Percentiles rank a stretch among this genome's conserved stretches.
Evolutionary conservation across 495 filamentous ascomycete species (phyloP).

Genomic region (Oidiodendron maius): DNA sequence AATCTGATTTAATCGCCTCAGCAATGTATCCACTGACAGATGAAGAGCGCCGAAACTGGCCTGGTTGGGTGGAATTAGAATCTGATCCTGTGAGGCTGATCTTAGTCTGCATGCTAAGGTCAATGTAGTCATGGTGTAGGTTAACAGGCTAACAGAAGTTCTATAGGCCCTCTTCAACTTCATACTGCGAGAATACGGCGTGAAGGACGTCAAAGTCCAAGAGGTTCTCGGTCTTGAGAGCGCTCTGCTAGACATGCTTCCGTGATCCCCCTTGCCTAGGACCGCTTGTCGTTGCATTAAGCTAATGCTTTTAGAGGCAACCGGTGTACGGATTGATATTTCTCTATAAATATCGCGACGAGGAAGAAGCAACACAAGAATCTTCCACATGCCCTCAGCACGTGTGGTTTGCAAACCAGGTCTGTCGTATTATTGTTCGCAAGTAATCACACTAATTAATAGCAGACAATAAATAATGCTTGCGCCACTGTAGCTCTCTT

Average conservation of each 20-base stretch:
- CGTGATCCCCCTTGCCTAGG: slow-evolving; percentile 38
- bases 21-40: slow-evolving; percentile 15
- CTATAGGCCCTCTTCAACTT: slow-evolving; percentile 72
- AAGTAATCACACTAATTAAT: not conserved
- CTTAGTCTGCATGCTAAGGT: slow-evolving; percentile 1
- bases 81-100: slow-evolving; percentile 69
- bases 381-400: slow-evolving; percentile 51
- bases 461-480: slow-evolving; percentile 69
- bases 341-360: slow-evolving; percentile 63
- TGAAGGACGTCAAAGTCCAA: slow-evolving; percentile 64
- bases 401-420: slow-evolving; percentile 95
- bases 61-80: slow-evolving; percentile 82
- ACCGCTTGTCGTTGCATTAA: not conserved
- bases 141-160: not conserved
- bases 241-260: slow-evolving; percentile 56
- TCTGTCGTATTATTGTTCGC: slow-evolving; percentile 21
- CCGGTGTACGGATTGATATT: slow-evolving; percentile 82
- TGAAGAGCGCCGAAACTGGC: slow-evolving; percentile 39
- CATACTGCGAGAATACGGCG: slow-evolving; percentile 74
- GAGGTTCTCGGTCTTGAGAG: slow-evolving; percentile 75
- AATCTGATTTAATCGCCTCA: slow-evolving; percentile 1
- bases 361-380: slow-evolving; percentile 43
- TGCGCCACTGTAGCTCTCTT: slow-evolving; percentile 86
- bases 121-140: not conserved
- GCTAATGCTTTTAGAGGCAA: slow-evolving; percentile 35